These are phyloP conservation scores for Physocladia obscura DNA, from an alignment of 192 early-diverging fungal genomes.

Conservation along the genomic window DNA sequence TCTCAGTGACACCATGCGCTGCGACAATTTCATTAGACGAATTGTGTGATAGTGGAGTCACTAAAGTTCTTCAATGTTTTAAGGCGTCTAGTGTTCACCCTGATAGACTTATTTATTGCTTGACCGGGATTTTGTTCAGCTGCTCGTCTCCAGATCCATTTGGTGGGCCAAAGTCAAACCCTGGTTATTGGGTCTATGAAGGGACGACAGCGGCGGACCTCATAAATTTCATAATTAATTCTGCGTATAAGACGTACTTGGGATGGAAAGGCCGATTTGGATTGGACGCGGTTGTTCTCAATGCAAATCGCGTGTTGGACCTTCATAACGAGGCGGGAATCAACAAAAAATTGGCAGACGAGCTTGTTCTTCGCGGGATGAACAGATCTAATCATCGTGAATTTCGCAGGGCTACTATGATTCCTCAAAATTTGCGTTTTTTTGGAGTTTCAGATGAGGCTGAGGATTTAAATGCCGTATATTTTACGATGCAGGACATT, in stretches of 20 bases:
- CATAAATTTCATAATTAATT: neutral
- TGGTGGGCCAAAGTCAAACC: neutral
- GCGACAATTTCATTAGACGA: too few species aligned
- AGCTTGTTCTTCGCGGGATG: conserved; percentile 2
- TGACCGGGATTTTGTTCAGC: neutral
- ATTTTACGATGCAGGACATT: too few species aligned
- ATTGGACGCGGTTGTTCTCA: neutral
- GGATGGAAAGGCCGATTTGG: neutral
- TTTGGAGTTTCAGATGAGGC: too few species aligned
- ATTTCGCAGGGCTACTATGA: too few species aligned
- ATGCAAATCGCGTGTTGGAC: neutral
- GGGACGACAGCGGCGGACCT: neutral
- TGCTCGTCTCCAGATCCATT: neutral
- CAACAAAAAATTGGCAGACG: neutral
- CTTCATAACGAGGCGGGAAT: neutral
- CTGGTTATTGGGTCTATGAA: neutral
- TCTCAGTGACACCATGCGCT: too few species aligned
- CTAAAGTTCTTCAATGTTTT: too few species aligned
- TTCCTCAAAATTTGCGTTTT: too few species aligned
- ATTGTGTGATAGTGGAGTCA: too few species aligned
- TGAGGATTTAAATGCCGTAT: too few species aligned
- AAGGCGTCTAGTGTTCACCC: too few species aligned
- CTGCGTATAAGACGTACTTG: neutral
- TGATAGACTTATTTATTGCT: neutral
- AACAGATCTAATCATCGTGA: too few species aligned